Base-by-base conservation (phyloP, 352 stramenopile species). In the Phytophthora multivora region DNA sequence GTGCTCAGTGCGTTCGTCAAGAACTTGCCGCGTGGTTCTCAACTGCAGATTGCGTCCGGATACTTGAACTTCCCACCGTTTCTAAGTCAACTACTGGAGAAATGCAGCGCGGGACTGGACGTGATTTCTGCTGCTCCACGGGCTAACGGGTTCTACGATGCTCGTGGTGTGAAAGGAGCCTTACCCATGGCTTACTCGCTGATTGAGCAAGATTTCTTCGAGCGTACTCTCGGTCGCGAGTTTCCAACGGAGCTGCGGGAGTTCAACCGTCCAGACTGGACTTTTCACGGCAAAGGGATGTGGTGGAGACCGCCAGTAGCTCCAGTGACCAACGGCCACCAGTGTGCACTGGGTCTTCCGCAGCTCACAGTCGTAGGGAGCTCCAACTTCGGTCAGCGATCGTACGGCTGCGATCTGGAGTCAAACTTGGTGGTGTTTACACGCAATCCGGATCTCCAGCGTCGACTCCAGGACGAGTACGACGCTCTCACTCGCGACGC, bases 211-310 rank as follows among this genome's bases (percentile, higher is more conserved):
- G 71, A 90, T 5, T 93, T 93, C 33, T 91, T 85, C 51, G 72
- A 89, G 16, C 76, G 75, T 11, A 83, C 71, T 4, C 66, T 77
- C 5, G 54, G 50, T 12, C 69, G 71, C 15, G 31, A 65, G 25
- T 90, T 71, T 26, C 54, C 60, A 28, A 79, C 82, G 0, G 66
- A 77, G 5, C 42, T 94, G n/a, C 71, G 80, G 6, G 85, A 94
- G 43, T 94, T 85, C 57, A 86, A 86, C 41, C 80, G 81, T 8
- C 51, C 73, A 1, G 55, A 53, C 7, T 94, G 85, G 85, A 94
- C 85, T 41, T 94, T 94, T 71, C 85, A 94, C 53, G 83, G 79
- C 56, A 94, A 94, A 56, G 85, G 85, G n/a, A 90, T 94, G 77
- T 94, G 85, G 85, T 87, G 77, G 69, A 73, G 71, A 18, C 76